These are phyloP conservation scores for Didymellaceae sp. DNA, from an alignment of 2,329 filamentous ascomycete genomes.

Conservation along the genomic window DNA sequence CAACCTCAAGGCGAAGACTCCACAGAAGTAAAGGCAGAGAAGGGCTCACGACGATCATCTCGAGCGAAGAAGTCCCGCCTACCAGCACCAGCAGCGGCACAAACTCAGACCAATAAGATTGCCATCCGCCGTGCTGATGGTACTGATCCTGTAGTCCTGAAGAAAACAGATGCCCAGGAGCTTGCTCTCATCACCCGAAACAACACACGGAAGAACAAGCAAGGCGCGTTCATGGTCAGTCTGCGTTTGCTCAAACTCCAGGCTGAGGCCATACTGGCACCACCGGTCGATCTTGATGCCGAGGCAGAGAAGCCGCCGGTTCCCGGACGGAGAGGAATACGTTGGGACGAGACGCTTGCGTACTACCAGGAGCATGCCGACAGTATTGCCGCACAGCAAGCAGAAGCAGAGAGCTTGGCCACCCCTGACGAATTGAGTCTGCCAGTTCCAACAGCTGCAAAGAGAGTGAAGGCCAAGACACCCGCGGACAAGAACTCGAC, in stretches of 20 bases:
- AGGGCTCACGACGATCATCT: conserved; percentile 41
- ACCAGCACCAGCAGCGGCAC: conserved; percentile 36
- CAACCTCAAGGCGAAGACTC: conserved; percentile 21
- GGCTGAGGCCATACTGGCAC: conserved; percentile 33
- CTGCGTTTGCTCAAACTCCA: conserved; percentile 52
- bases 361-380: conserved; percentile 53
- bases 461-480: conserved; percentile 31
- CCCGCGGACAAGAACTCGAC: conserved; percentile 38
- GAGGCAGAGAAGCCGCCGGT: conserved; percentile 18
- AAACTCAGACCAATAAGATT: conserved; percentile 48
- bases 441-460: conserved; percentile 23
- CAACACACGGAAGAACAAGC: conserved; percentile 61
- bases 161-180: conserved; percentile 58
- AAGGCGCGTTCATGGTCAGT: conserved; percentile 52
- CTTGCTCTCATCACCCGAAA: conserved; percentile 53
- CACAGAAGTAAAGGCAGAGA: conserved; percentile 22
- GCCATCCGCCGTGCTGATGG: conserved; percentile 53
- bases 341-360: conserved; percentile 56
- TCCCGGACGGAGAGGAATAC: conserved; percentile 46
- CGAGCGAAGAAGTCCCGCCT: conserved; percentile 45
- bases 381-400: conserved; percentile 32
- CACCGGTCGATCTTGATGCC: conserved; percentile 14
- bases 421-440: conserved; percentile 44
- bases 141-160: conserved; percentile 53
- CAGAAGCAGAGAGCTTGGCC: conserved; percentile 40